Percentiles rank a stretch among this genome's conserved stretches.
These are phyloP conservation scores for Moesziomyces parantarcticus DNA, from an alignment of 1,284 basidiomycete genomes.

Conservation along the genomic window DNA sequence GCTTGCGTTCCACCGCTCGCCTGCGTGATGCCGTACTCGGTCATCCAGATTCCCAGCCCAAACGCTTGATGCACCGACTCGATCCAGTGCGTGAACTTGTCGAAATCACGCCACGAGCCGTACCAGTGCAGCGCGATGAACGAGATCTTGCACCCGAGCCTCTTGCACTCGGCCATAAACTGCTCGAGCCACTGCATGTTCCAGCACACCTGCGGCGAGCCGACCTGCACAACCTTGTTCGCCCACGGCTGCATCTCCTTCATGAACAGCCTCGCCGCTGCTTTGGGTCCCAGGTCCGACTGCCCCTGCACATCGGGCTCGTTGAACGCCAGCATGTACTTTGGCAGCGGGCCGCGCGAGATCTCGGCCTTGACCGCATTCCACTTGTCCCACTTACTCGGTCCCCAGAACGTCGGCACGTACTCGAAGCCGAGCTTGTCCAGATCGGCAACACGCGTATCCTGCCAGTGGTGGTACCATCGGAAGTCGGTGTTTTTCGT, in stretches of 20 bases:
- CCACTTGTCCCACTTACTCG: slow-evolving; percentile 52
- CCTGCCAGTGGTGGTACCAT: slow-evolving; percentile 61
- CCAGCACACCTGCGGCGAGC: slow-evolving; percentile 62
- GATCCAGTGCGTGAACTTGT: slow-evolving; percentile 56
- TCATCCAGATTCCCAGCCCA: slow-evolving; percentile 57
- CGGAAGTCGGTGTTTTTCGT: slow-evolving; percentile 17
- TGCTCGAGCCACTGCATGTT: slow-evolving; percentile 60
- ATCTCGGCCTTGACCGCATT: slow-evolving; percentile 48
- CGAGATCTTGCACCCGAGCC: slow-evolving; percentile 52
- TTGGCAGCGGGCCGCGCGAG: slow-evolving; percentile 12
- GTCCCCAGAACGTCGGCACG: slow-evolving; percentile 64
- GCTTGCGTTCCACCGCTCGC: slow-evolving; percentile 33
- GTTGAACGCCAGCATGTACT: slow-evolving; percentile 58
- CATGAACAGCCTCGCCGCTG: slow-evolving; percentile 56
- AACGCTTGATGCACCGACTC: slow-evolving; percentile 45
- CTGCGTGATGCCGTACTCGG: slow-evolving; percentile 63
- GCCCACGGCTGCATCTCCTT: slow-evolving; percentile 60
- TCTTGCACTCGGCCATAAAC: slow-evolving; percentile 56
- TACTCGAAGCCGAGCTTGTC: slow-evolving; percentile 51
- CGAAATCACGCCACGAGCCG: slow-evolving; percentile 55
- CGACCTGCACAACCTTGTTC: slow-evolving; percentile 56
- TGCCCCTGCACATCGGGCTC: slow-evolving; percentile 63
- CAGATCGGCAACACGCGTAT: slow-evolving; percentile 22
- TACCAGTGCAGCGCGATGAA: slow-evolving; percentile 67
- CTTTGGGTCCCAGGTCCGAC: slow-evolving; percentile 46